phyloP scores from a whole-genome alignment of 1,284 basidiomycete species.

The Mycena citricolor region DNA sequence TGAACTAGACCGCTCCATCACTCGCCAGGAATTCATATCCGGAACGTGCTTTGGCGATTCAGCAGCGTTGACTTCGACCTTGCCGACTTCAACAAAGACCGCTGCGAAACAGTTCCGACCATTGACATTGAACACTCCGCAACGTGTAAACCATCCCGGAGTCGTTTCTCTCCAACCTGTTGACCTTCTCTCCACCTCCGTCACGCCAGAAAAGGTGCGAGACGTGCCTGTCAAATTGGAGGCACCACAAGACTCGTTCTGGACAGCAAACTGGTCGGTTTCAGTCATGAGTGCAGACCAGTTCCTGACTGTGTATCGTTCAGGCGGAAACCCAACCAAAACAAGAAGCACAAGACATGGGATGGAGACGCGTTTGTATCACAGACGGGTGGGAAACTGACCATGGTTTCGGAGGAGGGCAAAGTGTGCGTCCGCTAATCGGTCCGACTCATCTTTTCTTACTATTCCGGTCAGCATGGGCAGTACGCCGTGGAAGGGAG shows the following conservation, averaged over 20 bases:
- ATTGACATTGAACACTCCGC: constrained; percentile 29
- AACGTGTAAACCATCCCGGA: constrained; percentile 28
- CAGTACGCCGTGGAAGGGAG: constrained; percentile 60
- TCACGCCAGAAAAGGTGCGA: constrained; percentile 20
- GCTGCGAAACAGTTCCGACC: constrained; percentile 47
- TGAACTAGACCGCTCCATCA: constrained; percentile 60
- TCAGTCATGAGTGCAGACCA: constrained; percentile 1
- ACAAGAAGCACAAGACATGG: constrained; percentile 87
- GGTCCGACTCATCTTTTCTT: constrained; percentile 7
- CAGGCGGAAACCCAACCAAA: constrained; percentile 72
- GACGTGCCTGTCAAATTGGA: constrained; percentile 11
- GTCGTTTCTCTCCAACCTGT: constrained; percentile 44
- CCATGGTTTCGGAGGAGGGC: constrained; percentile 67
- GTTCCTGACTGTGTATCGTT: too few relatives aligned
- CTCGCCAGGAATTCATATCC: constrained; percentile 59
- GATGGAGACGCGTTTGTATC: constrained; percentile 75
- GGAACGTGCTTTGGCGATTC: constrained; percentile 58
- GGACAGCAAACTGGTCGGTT: constrained; percentile 69
- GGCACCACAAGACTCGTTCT: constrained; percentile 39
- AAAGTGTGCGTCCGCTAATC: constrained; percentile 49
- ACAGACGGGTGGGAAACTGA: constrained; percentile 48
- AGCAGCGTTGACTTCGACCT: constrained; percentile 23
- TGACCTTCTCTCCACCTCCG: constrained; percentile 30
- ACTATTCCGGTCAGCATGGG: constrained; percentile 50
- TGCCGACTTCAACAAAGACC: constrained; percentile 22